Conservation (phyloP, 805 yeast species). For the Scheffersomyces lignosus region DNA sequence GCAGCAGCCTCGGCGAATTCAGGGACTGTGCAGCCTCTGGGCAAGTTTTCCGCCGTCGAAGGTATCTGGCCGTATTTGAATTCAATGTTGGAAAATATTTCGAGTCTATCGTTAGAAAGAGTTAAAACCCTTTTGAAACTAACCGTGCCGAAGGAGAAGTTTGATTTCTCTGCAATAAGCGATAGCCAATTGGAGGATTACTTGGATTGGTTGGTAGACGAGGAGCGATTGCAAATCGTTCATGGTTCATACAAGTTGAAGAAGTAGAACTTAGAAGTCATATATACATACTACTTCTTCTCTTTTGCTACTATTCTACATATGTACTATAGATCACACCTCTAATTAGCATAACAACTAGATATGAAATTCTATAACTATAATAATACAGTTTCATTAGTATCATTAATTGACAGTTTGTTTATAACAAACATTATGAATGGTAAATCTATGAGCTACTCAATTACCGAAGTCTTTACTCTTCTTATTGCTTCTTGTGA, state of each 20-base stretch:
- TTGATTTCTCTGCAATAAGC: slow-evolving; percentile 33
- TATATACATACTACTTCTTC: too few relatives aligned
- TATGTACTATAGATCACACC: too few relatives aligned
- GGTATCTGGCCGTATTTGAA: slow-evolving; percentile 46
- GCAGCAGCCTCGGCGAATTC: not conserved
- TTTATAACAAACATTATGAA: too few relatives aligned
- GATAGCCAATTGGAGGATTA: slow-evolving; percentile 44
- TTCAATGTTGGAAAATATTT: slow-evolving; percentile 60
- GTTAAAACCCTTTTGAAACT: slow-evolving; percentile 55
- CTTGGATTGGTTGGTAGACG: slow-evolving; percentile 43
- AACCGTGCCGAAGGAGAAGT: slow-evolving; percentile 54
- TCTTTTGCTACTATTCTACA: too few relatives aligned
- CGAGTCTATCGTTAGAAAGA: slow-evolving; percentile 45
- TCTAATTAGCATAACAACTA: too few relatives aligned
- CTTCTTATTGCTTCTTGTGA: too few relatives aligned
- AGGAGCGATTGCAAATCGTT: slow-evolving; percentile 35
- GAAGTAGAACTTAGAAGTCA: slow-evolving; percentile 3
- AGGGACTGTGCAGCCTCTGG: not conserved
- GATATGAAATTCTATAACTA: too few relatives aligned
- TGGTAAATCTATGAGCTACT: too few relatives aligned
- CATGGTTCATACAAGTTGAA: slow-evolving; percentile 35
- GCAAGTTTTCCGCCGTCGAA: not conserved
- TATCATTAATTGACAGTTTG: too few relatives aligned
- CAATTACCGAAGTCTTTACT: too few relatives aligned
- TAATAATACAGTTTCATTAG: too few relatives aligned